Conservation (phyloP, 441 rosid species). For the Kokia cookei region DNA sequence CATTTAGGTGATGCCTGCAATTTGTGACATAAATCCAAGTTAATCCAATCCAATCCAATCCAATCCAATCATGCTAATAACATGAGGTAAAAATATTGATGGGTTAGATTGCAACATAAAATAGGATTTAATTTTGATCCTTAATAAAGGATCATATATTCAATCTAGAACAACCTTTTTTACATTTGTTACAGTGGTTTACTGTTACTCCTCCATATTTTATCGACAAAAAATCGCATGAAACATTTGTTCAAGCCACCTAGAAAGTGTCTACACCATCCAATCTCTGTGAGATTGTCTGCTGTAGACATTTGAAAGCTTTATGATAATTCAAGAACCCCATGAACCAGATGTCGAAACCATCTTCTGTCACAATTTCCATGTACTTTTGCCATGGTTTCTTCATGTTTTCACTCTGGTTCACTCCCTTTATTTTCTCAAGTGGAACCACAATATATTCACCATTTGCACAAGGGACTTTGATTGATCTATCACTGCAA, state of each 20-base stretch:
- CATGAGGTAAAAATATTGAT: no score
- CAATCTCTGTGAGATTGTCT: slow-evolving; percentile 25
- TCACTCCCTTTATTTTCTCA: slow-evolving; percentile 40
- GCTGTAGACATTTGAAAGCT: slow-evolving; percentile 46
- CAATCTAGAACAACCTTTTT: background rate
- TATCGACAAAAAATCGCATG: slow-evolving; percentile 5
- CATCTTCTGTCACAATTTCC: slow-evolving; percentile 55
- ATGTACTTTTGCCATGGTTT: slow-evolving; percentile 62
- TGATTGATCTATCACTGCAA: slow-evolving; percentile 64
- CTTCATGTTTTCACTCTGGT: slow-evolving; percentile 46
- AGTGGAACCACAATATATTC: slow-evolving; percentile 45
- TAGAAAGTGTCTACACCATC: slow-evolving; percentile 9
- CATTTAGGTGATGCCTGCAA: background rate
- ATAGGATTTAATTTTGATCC: background rate
- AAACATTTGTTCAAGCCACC: slow-evolving; percentile 4
- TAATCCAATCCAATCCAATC: no score
- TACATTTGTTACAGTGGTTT: background rate
- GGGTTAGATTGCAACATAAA: background rate
- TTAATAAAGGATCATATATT: background rate
- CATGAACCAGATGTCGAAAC: slow-evolving; percentile 87
- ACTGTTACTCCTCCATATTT: background rate
- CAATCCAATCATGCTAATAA: no score
- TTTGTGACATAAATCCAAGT: background rate
- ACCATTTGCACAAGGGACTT: slow-evolving; percentile 46
- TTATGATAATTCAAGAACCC: slow-evolving; percentile 65